Conservation (phyloP, 2,329 filamentous ascomycete species). For the Diaporthe helianthi region DNA sequence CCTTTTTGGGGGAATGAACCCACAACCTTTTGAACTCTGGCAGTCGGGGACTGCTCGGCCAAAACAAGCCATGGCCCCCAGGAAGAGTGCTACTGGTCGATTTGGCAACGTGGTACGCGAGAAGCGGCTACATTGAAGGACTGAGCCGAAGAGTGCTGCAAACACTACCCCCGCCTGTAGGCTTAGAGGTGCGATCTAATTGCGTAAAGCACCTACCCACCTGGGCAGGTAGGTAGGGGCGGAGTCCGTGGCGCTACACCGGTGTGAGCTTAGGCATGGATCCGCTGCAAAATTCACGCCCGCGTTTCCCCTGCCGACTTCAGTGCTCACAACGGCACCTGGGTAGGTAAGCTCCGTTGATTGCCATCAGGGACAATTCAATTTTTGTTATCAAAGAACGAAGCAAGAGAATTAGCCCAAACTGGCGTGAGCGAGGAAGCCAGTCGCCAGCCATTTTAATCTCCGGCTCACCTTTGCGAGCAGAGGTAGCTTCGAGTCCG, state of each 20-base stretch:
- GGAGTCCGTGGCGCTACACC: slow-evolving; percentile 4
- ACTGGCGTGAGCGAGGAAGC: neutral
- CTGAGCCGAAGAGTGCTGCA: no score
- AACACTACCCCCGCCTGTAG: no score
- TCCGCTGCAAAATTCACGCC: slow-evolving; percentile 34
- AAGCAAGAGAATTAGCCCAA: neutral
- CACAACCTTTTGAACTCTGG: no score
- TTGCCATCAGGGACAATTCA: neutral
- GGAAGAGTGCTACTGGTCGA: no score
- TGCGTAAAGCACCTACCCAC: neutral
- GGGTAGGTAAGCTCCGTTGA: slow-evolving; percentile 1
- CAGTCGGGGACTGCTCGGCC: no score
- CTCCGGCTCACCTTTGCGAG: neutral
- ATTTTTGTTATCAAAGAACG: neutral
- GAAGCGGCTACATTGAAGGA: no score
- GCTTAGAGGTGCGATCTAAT: neutral
- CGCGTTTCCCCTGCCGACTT: slow-evolving; percentile 5
- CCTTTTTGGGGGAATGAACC: no score
- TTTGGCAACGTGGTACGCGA: no score
- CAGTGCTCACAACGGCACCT: neutral
- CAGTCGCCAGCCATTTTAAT: neutral
- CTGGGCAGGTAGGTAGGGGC: no score
- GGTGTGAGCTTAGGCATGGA: slow-evolving; percentile 8
- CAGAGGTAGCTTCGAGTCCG: neutral
- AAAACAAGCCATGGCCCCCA: no score